Evolutionary conservation across 148 eudicot genomes (phyloP).

Genomic region (Pharnaceum exiguum): DNA sequence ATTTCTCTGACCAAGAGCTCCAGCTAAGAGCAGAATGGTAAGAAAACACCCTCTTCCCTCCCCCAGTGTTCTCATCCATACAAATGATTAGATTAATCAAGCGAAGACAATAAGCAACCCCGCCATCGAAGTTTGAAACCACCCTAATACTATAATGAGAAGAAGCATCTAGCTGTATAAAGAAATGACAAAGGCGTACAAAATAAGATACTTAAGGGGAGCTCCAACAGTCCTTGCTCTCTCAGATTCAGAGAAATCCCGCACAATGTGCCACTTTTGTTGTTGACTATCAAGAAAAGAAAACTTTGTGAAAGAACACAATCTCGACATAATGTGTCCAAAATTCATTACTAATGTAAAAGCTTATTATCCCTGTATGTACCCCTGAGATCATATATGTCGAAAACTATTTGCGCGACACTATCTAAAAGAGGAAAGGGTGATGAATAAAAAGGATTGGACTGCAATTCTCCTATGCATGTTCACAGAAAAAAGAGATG

Average conservation of each 20-base stretch:
- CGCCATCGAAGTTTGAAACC: slow-evolving; percentile 24
- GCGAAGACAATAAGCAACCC: slow-evolving; percentile 33
- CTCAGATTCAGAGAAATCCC: slow-evolving; percentile 22
- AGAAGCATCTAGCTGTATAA: slow-evolving; percentile 36
- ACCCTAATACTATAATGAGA: slow-evolving; percentile 5
- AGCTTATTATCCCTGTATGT: slow-evolving; percentile 11
- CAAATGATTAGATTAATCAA: slow-evolving; percentile 17
- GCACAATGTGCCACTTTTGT: slow-evolving; percentile 19
- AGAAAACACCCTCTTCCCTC: no score
- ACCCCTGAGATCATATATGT: slow-evolving; percentile 14
- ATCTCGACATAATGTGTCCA: slow-evolving; percentile 29
- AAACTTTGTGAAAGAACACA: background rate
- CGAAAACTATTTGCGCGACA: no score
- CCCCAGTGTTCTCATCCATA: slow-evolving; percentile 9
- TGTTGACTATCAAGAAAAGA: background rate
- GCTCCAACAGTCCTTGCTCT: slow-evolving; percentile 17
- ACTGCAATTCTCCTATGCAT: no score
- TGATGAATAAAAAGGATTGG: no score
- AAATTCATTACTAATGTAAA: slow-evolving; percentile 13
- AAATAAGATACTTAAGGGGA: slow-evolving; percentile 35
- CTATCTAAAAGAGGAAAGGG: no score
- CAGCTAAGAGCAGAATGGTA: slow-evolving; percentile 19
- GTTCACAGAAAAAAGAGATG: no score
- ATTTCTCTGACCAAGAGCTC: slow-evolving; percentile 15
- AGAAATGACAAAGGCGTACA: slow-evolving; percentile 29